Evolutionary conservation across 1,139 yeast species (phyloP), one percentile per base, ranked within the genome.

Genomic region (Candida buenavistaensis): DNA sequence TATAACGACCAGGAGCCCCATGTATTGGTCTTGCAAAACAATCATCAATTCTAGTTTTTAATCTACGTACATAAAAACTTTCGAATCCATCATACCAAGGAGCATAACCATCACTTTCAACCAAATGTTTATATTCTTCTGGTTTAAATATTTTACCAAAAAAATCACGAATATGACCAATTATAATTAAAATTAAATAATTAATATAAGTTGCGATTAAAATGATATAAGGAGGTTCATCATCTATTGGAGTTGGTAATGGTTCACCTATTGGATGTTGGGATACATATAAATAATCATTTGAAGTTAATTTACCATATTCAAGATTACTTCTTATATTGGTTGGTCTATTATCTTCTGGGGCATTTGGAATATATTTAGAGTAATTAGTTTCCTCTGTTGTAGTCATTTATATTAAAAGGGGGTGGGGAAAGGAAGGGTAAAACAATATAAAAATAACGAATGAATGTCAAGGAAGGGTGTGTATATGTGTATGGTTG

Each of bases 31-130:
- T 80, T 4, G 95, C 88, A 62, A 92, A 92, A 59, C 97, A 89
- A 60, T 92, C 97, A 54, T 86, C 96, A 45, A 92, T 78, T 62
- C 96, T 84, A 46, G 76, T 78, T 57, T 94, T 90, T 70, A 92
- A 75, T 51, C 97, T 80, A 53, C 99, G 82, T 28, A 90, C 84
- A 59, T 90, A 92, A 56, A 92, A 94, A 48, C 87, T 80, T 60
- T 92, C 99, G 57, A 92, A 90, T 32, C 89, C 94, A 30, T 94
- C 86, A 51, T 84, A 86, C 84, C 96, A 83, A 25, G 99, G 97
- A 22, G 98, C 97, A 54, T 87, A 82, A 1, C 99, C 99, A 55
- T 92, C 81, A 44, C 75, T 72, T 54, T 86, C 94, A 35, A 83
- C 66, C 41, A 90, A 71, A 48, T 86, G 83, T 30, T 66, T 65